Base-by-base conservation (phyloP, 2,329 filamentous ascomycete species). In the Fulvia fulva region DNA sequence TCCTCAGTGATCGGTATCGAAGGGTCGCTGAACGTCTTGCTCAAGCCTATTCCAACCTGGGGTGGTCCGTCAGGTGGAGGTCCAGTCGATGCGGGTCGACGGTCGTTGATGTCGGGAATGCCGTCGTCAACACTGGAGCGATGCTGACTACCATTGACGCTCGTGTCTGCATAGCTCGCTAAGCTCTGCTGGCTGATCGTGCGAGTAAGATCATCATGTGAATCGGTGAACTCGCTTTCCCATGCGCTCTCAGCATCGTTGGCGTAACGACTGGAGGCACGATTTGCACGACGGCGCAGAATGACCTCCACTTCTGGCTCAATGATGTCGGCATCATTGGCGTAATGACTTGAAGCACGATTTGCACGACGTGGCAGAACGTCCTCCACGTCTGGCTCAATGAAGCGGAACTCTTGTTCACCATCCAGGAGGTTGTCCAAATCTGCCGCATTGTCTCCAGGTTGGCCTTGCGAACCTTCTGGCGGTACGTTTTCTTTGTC, bases 81-180 rank as follows among this genome's bases (percentile, higher is more conserved):
- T 51, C 7, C 28, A 4, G 12, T 16, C 19, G 22, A 11, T 3
- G 9, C 11, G 5, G 2, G 9, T 16, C 16, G 16, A 21, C 25
- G 22, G 11, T 57, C 44, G 16, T 55, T 44, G 23, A 34, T 25
- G 12, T 45, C 22, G 19, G 45, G 23, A 11, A 28, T 26, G 25
- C 26, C 26, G 12, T 25, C 8, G 28, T 23, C 41, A 22, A 37
- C 41, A 37, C 56, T 63, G 28, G 59, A 55, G 14, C 55, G 45
- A 34, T 60, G 52, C 37, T 54, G 25, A 34, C 61, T 65, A 21
- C 57, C 58, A 28, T 55, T 52, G 21, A 59, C 56, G 47, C 67
- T 69, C n/a, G 63, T 65, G 37, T 69, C 57, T 19, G 67, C 68
- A 52, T 67, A 64, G 37, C 63, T 67, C 9, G 58, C 57, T 3